Evolutionary conservation across 2,329 filamentous ascomycete genomes (phyloP).

Genomic region (Aspergillus brunneoviolaceus): DNA sequence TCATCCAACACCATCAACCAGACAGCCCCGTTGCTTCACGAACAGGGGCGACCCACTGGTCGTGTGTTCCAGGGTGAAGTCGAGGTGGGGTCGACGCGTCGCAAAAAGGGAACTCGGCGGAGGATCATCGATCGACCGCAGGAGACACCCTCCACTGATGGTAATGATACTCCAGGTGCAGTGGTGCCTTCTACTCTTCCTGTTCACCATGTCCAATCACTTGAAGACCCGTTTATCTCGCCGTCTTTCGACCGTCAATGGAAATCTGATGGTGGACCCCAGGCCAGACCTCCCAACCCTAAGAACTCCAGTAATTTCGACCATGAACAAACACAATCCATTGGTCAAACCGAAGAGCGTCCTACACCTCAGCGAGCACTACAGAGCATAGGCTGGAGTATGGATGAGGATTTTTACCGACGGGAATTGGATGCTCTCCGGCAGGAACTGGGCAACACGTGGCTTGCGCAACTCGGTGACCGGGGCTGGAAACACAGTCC

Average conservation of each 20-base stretch:
- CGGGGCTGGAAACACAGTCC: slow-evolving; percentile 56
- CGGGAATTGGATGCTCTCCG: slow-evolving; percentile 85
- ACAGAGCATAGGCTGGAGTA: slow-evolving; percentile 33
- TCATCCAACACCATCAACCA: slow-evolving; percentile 31
- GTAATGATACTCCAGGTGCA: slow-evolving; percentile 27
- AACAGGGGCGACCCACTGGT: slow-evolving; percentile 15
- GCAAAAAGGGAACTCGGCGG: slow-evolving; percentile 54
- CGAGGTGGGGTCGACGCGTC: slow-evolving; percentile 37
- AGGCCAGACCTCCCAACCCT: slow-evolving; percentile 28
- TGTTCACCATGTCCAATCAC: slow-evolving; percentile 31
- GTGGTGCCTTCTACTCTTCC: slow-evolving; percentile 31
- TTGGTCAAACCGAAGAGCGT: slow-evolving; percentile 16
- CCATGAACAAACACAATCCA: slow-evolving; percentile 18
- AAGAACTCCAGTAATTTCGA: slow-evolving; percentile 21
- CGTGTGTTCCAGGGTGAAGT: slow-evolving; percentile 25
- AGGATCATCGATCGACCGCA: slow-evolving; percentile 59
- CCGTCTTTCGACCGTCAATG: slow-evolving; percentile 29
- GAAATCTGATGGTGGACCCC: slow-evolving; percentile 33
- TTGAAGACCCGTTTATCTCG: slow-evolving; percentile 25
- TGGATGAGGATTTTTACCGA: slow-evolving; percentile 74
- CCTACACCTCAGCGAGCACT: slow-evolving; percentile 25
- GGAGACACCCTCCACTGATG: slow-evolving; percentile 39
- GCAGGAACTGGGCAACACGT: slow-evolving; percentile 80
- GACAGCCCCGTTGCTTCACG: slow-evolving; percentile 13
- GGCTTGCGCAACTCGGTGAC: slow-evolving; percentile 82